Evolutionary conservation across 306 rosid genomes (phyloP).

Genomic region (Fragaria nilgerrensis): DNA sequence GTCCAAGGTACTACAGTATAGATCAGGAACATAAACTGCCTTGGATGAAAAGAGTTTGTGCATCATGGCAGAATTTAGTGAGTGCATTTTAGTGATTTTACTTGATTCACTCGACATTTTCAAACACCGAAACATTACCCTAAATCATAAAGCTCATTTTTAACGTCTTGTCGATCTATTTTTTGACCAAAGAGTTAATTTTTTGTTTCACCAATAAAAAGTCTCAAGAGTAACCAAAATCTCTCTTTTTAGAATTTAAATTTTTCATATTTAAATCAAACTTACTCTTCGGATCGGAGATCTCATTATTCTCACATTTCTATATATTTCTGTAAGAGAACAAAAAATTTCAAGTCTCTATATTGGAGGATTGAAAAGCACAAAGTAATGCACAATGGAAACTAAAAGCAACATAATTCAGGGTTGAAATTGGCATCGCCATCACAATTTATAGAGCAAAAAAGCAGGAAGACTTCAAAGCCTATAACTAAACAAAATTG

Average conservation of each 20-base stretch:
- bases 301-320: too few relatives aligned
- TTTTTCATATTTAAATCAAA: too few relatives aligned
- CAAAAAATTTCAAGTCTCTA: too few relatives aligned
- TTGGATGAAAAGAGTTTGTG: background rate
- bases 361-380: too few relatives aligned
- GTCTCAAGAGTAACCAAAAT: too few relatives aligned
- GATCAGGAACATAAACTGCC: background rate
- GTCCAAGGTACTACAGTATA: background rate
- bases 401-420: background rate
- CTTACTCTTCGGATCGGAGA: too few relatives aligned
- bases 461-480: background rate
- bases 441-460: background rate
- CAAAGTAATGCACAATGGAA: background rate
- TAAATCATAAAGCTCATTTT: background rate
- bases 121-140: background rate
- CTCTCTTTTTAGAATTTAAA: too few relatives aligned
- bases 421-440: background rate
- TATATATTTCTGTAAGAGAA: too few relatives aligned
- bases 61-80: background rate
- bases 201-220: background rate
- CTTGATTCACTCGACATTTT: background rate
- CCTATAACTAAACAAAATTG: background rate
- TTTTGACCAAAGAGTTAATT: too few relatives aligned
- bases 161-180: too few relatives aligned
- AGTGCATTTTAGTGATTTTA: background rate